Conservation (phyloP, 495 filamentous ascomycete genomes). For the Hyaloscypha bicolor region DNA sequence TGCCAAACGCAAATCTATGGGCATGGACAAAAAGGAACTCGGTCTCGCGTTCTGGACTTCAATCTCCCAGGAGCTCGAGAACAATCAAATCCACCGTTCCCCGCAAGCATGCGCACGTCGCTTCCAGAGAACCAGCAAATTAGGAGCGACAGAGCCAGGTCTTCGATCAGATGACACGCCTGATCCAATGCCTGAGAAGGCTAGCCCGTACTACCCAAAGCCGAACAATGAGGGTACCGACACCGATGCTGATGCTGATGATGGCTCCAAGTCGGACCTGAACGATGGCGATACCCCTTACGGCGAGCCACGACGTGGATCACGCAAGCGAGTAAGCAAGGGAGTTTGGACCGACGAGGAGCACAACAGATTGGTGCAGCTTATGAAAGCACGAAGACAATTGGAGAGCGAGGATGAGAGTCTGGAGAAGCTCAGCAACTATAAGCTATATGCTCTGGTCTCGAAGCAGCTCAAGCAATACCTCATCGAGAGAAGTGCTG, state of each 20-base stretch:
- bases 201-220: background rate
- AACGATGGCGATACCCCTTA: background rate
- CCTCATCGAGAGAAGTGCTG: background rate
- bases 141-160: background rate
- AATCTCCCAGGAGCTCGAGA: background rate
- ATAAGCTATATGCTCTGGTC: background rate
- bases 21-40: background rate
- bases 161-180: background rate
- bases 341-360: background rate
- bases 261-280: background rate
- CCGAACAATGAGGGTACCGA: background rate
- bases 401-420: background rate
- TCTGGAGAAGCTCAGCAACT: background rate
- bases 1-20: background rate
- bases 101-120: background rate
- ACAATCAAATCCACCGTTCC: background rate
- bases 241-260: background rate
- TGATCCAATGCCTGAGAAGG: too few species aligned
- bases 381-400: background rate
- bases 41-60: background rate
- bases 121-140: background rate
- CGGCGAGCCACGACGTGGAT: background rate
- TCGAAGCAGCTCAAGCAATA: constrained; percentile 3
- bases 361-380: background rate
- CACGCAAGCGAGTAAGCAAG: background rate